Conservation (phyloP, 2,329 filamentous ascomycete genomes). For the Daldinia eschscholtzii region DNA sequence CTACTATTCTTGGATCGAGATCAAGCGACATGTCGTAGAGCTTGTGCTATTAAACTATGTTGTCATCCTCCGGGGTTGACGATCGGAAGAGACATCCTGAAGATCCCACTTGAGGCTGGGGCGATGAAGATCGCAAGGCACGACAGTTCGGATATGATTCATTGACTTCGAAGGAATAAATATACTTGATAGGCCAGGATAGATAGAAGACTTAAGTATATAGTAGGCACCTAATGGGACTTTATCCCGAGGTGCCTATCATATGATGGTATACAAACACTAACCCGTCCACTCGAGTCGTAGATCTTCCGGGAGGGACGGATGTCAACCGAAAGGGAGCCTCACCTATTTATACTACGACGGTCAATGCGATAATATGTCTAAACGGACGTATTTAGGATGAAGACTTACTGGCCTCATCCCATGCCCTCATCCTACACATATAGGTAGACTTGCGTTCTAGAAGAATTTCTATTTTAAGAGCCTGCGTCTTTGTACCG, state of each 20-base stretch:
- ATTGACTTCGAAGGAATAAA: neutral
- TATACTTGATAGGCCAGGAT: neutral
- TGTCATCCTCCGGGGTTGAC: neutral
- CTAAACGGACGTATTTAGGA: neutral
- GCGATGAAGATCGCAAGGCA: constrained; percentile 1
- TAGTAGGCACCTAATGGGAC: too few relatives aligned
- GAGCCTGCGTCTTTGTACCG: neutral
- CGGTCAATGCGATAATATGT: neutral
- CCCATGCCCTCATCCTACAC: neutral
- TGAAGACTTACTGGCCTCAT: neutral
- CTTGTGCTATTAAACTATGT: neutral
- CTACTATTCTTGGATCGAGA: neutral
- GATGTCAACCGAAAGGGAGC: neutral
- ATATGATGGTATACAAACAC: neutral
- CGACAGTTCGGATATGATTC: neutral
- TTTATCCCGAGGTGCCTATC: neutral
- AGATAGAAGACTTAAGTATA: neutral
- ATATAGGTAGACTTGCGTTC: neutral
- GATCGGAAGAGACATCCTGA: neutral
- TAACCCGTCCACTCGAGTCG: neutral
- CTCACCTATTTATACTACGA: neutral
- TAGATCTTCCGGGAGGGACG: neutral
- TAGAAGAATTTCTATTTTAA: constrained; percentile 12
- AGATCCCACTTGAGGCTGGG: constrained; percentile 1
- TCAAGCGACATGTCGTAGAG: neutral